Base-by-base conservation (phyloP, 768 basidiomycete species). In the Pleurotus pulmonarius region DNA sequence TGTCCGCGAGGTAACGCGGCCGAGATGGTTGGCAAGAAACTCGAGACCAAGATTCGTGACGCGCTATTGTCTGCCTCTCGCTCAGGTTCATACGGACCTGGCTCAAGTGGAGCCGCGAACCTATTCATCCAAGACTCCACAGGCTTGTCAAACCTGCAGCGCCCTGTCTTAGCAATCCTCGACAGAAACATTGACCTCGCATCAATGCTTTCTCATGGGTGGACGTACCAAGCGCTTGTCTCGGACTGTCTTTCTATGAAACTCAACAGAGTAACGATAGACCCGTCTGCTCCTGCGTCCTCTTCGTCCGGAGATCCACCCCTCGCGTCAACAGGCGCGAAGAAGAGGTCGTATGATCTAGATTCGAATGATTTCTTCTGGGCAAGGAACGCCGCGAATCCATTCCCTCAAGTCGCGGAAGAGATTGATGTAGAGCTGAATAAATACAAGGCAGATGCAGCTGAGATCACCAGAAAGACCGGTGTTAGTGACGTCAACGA, bases 321-420 rank as follows among this genome's bases (percentile, higher is more conserved):
- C 9, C 25, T 29, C 3, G 49, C 49, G n/a, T 37, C 49, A 16
- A 51, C 49, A 16, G 25, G 29, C 24, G 88, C 54, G 80, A 81
- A 72, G 88, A 93, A 73, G 71, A 74, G 82, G 51, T 87, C 92
- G 0, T 98, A 98, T 63, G 97, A 99, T 71, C 85, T 99, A 34
- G 97, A 98, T 71, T 87, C 92, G 18, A 98, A 96, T 65, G 97
- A 99, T 70, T 99, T 97, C 73, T 99, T 99, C 77, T 99, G 97
- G 97, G 89, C 87, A 2, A 93, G 91, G 68, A 97, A 98, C 65
- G 93, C 95, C 1, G 87, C 92, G 6, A 92, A 90, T 58, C 96
- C 96, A 4, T 99, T 99, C 79, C 97, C 97, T 39, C 92, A 97
- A 62, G 97, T 99, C 3, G 96, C 97, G 2, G 97, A 97, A 67